A percentile compares a stretch with the other conserved stretches of the same genome.
Evolutionary conservation across 2,329 filamentous ascomycete genomes (phyloP).

Genomic region (Polytolypa hystricis): DNA sequence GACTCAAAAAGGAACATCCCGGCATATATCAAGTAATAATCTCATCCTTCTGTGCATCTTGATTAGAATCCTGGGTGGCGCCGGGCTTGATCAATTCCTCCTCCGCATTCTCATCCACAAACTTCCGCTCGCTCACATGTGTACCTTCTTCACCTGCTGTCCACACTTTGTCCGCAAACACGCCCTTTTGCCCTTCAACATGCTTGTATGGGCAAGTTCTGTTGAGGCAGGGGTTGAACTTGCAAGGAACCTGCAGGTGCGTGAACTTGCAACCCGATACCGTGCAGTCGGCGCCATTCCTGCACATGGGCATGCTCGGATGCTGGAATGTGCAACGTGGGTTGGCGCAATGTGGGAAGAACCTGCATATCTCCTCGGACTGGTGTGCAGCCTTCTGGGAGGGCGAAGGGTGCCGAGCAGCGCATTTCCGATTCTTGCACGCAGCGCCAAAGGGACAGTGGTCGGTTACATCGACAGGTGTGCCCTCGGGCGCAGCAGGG

Average conservation of each 20-base stretch:
- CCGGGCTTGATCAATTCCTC: conserved; percentile 63
- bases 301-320: conserved; percentile 73
- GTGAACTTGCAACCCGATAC: conserved; percentile 78
- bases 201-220: conserved; percentile 82
- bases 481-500: conserved; percentile 69
- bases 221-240: conserved; percentile 84
- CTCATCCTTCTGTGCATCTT: conserved; percentile 3
- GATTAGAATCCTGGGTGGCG: background rate
- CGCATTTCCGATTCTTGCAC: conserved; percentile 94
- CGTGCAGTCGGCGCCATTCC: conserved; percentile 82
- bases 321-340: conserved; percentile 80
- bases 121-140: conserved; percentile 81
- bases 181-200: conserved; percentile 76
- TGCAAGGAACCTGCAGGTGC: conserved; percentile 75
- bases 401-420: conserved; percentile 82
- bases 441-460: conserved; percentile 75
- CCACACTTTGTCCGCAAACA: conserved; percentile 86
- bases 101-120: conserved; percentile 56
- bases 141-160: conserved; percentile 51
- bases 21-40: conserved; percentile 10
- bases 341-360: conserved; percentile 86
- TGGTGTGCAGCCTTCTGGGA: conserved; percentile 69
- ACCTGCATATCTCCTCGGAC: conserved; percentile 76
- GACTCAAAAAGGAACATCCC: background rate
- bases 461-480: conserved; percentile 66